A percentile compares a stretch with the other conserved stretches of the same genome.
Conservation (phyloP, 2,329 filamentous ascomycete species). For the Colletotrichum eleusines region DNA sequence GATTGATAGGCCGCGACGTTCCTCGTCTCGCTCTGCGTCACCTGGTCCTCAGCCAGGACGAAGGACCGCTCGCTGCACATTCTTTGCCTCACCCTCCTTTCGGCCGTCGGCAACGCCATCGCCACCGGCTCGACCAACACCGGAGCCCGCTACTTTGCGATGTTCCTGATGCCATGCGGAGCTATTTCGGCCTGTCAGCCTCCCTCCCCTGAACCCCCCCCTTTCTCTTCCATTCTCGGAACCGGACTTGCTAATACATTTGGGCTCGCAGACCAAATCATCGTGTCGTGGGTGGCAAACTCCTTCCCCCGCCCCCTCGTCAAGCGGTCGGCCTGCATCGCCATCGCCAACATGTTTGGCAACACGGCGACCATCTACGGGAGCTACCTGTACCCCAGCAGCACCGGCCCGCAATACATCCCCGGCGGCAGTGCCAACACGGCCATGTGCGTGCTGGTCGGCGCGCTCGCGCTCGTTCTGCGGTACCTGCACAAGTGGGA, state of each 20-base stretch:
- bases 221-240: not conserved
- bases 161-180: constrained; percentile 71
- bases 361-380: constrained; percentile 65
- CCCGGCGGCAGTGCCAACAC: constrained; percentile 71
- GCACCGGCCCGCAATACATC: constrained; percentile 58
- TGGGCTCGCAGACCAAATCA: constrained; percentile 57
- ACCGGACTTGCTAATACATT: not conserved
- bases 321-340: constrained; percentile 73
- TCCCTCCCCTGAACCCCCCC: not conserved
- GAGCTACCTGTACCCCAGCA: constrained; percentile 59
- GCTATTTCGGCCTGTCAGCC: constrained; percentile 59
- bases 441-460: constrained; percentile 71
- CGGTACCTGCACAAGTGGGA: constrained; percentile 68
- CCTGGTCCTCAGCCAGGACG: constrained; percentile 65
- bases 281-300: constrained; percentile 77
- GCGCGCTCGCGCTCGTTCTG: constrained; percentile 63
- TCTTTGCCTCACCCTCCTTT: constrained; percentile 62
- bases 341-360: constrained; percentile 75
- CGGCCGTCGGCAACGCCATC: constrained; percentile 67
- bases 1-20: constrained; percentile 60
- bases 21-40: constrained; percentile 64
- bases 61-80: constrained; percentile 70
- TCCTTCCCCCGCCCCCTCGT: constrained; percentile 78
- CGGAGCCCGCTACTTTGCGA: constrained; percentile 69
- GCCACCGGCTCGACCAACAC: constrained; percentile 63